Base-by-base conservation (phyloP, 1,284 basidiomycete genomes). In the Rhizoctonia solani region DNA sequence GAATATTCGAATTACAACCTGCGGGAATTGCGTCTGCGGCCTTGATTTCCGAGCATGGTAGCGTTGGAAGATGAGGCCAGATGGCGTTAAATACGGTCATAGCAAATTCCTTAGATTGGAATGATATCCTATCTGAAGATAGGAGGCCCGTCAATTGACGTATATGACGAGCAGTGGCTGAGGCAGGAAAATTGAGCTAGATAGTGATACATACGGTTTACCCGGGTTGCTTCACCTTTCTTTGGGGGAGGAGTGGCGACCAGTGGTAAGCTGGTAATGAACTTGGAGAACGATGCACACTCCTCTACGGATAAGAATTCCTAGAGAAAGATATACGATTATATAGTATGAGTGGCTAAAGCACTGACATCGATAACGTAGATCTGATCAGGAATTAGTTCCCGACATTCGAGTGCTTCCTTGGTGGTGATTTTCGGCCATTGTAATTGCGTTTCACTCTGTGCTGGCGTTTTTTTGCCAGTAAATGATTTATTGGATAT, bases 181-280 rank as follows among this genome's bases (percentile, higher is more conserved):
- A 58, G 32, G 11, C 58, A 21, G 44, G 27, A 23, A 73, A 27
- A 65, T 32, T 16, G 11, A 32, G 34, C 25, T 2, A 41, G 13
- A 37, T 11, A 9, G 44, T 19, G 73, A 54, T 23, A 77, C 81
- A 72, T 74, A 89, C 89, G 81, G 74, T 90, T 92, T 13, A 89
- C 84, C 55, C 91, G 78, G 32, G 86, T 84, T 0, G 91, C 90
- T 75, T 92, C 89, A 3, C 89, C 90, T 67, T 81, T 80, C 76
- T 88, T 90, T 74, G 87, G 87, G 1, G 88, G 86, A 19, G 85
- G 87, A 0, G 87, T 88, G 2, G 89, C 82, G 69, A 86, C 84
- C 49, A 92, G 77, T 23, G 85, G 84, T 14, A 88, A 79, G n/a
- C 72, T 75, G 53, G 87, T 82, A 50, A 89, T 85, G 76, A 89